Base-by-base conservation (phyloP, 2,329 filamentous ascomycete genomes). In the Aspergillus sp. region DNA sequence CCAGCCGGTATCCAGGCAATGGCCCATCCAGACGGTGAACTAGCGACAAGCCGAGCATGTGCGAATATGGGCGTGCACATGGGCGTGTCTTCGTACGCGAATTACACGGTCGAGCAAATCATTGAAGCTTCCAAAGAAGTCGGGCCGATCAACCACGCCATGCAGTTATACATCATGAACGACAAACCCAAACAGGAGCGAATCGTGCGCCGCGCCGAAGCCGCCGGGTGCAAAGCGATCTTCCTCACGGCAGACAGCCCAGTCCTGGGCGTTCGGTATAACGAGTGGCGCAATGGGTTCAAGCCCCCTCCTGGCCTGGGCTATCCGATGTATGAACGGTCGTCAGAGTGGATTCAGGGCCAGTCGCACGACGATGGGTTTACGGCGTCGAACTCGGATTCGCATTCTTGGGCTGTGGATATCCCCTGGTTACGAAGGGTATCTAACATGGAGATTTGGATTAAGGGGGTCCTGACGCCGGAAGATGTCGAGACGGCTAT, bases 231-330 rank as follows among this genome's bases (percentile, higher is more conserved):
- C 64, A 79, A 78, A 54, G 83, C 83, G 1, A 71, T 85, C 4
- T 76, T 85, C 36, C 66, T 85, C 2, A 82, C 83, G 0, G 81
- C 82, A 1, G 83, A 85, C 62, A 77, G 76, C 0, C 83, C 83
- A 0, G 75, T 83, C 2, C 73, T 85, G 0, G 83, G 83, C 0
- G 73, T 78, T 5, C 75, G 83, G 0, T 75, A 81, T 8, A 45
- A 45, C 43, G 22, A 45, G 22, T 30, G 15, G 17, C 75, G 81
- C 2, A 83, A 82, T 17, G 74, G 78, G 38, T 84, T 85, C 66
- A 66, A 66, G 13, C 68, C 80, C 3, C 80, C 81, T 0, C 66
- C 71, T 13, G 72, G 71, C 13, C 66, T 81, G 38, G 67, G 59
- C 7, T 77, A 72, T 57, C 77, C 77, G n/a, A 45, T 30, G 43